phyloP scores from a whole-genome alignment of 441 rosid genomes.

The Daphne laureola region DNA sequence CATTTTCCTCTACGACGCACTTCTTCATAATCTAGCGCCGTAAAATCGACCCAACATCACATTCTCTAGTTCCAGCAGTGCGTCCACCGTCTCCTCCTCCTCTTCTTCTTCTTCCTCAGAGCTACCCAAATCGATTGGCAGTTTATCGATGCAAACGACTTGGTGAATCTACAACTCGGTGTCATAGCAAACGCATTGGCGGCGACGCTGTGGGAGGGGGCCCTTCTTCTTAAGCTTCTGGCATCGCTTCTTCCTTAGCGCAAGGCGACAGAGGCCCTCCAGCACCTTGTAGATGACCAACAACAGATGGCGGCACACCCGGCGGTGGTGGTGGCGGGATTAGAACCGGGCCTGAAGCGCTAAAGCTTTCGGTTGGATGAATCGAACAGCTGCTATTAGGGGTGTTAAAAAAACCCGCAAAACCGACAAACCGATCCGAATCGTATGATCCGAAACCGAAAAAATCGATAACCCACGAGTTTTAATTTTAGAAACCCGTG shows the following conservation, averaged over 20 bases:
- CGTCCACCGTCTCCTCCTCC: constrained; percentile 17
- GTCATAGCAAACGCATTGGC: constrained; percentile 20
- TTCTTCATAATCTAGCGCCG: constrained; percentile 25
- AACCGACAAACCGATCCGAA: too few species aligned
- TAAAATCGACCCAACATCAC: constrained; percentile 29
- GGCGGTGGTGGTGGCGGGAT: constrained; percentile 40
- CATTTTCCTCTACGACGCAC: constrained; percentile 20
- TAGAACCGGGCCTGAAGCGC: too few species aligned
- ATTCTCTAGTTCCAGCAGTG: constrained; percentile 19
- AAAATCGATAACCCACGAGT: too few species aligned
- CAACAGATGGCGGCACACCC: constrained; percentile 50
- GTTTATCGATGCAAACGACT: not conserved
- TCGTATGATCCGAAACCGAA: too few species aligned
- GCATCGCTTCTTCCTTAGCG: constrained; percentile 21
- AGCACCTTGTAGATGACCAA: constrained; percentile 32
- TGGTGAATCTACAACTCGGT: constrained; percentile 21
- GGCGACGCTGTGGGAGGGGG: constrained; percentile 8
- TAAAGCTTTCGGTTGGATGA: too few species aligned
- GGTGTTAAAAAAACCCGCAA: too few species aligned
- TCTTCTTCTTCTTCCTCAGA: not conserved
- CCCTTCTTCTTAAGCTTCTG: constrained; percentile 29
- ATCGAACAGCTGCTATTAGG: too few species aligned
- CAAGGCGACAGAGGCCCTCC: constrained; percentile 33
- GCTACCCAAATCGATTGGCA: constrained; percentile 2
- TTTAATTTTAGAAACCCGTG: too few species aligned